Evolutionary conservation across 352 stramenopile species (phyloP), one percentile per base, ranked within the genome.

Genomic region (Pythium diclinum): DNA sequence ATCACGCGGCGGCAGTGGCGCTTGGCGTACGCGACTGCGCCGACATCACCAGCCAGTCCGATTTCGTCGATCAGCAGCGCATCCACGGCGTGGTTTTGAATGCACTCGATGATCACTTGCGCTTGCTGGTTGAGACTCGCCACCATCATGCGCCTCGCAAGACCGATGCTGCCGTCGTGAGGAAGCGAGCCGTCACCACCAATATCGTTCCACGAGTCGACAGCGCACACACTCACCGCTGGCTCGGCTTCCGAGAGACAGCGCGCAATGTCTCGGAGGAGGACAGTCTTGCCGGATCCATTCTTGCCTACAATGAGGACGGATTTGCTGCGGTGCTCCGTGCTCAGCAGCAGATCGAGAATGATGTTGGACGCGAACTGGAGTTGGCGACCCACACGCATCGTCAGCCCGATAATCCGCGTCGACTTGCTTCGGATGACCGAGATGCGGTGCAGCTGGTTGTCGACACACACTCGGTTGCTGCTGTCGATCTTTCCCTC

Each of bases 161-260:
- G 44, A 17, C 63, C 68, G n/a, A 72, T 64, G 59, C 85, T 92
- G 25, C 30, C 9, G 34, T 6, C 51, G 57, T 97, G 88, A 17
- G 82, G 84, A 47, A 90, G 63, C 42, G 83, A 59, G n/a, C 88
- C 85, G 63, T 94, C 85, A 17, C 90, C 88, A 3, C 76, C 86
- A 66, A 97, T 96, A 62, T 97, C 88, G 72, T 96, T 96, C n/a
- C 75, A 89, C 36, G 89, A 96, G 72, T 97, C 91, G n/a, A 97
- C 85, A 34, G 96, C 90, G 19, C 84, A 79, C 11, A 95, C 83
- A 56, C 89, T 94, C 71, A 83, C 72, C 34, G 68, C 42, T 28
- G 16, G 30, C 3, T 49, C 70, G 8, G 65, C 75, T 34, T 74
- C 61, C 0, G 87, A 76, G 19, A 97, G 63, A 23, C 74, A 78